Evolutionary conservation across 371 early-diverging fungal species (phyloP), one percentile per base, ranked within the genome.

Genomic region (Mortierella sp.): DNA sequence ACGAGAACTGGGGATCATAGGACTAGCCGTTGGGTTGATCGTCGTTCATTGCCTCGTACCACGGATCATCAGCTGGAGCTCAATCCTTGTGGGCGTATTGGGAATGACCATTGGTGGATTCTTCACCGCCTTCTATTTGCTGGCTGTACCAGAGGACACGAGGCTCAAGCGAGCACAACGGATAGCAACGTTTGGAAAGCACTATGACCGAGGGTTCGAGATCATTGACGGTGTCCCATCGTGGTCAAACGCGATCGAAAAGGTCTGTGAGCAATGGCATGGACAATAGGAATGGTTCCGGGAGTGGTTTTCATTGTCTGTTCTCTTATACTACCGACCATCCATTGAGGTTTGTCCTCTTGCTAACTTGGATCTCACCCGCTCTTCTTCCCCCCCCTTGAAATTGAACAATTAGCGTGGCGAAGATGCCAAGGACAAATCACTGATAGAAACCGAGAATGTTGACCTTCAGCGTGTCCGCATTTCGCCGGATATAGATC

Each of bases 91-190:
- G 8, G 73, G 63, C 18, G 39, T 64, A 18, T 21, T 73, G 16
- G 68, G 73, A 27, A 52, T 67, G 48, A 68, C 68, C 7, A 16
- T 67, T n/a, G 73, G 73, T 21, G 73, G 64, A 0, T 73, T 73
- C 49, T 30, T 62, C 3, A 60, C 67, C 9, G 68, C 68, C 3
- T 73, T 73, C 52, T 67, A 63, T 48, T 61, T 73, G 13, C 53
- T 73, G 28, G 67, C 73, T 13, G 73, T 64, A 2, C 73, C 73
- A 3, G 73, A 67, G 27, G 42, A 41, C 19, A 73, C 64, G n/a
- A 27, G 73, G 14, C 46, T 64, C 28, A 62, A 73, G 41, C 67
- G 73, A 16, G 73, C 73, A 7, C 58, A 43, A 9, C 21, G 61
- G 3, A 38, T 73, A 10, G 73, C 68, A 31, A 54, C 63, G 19